These are phyloP conservation scores for Geranium incanum DNA, from an alignment of 441 rosid genomes.

Conservation along the genomic window DNA sequence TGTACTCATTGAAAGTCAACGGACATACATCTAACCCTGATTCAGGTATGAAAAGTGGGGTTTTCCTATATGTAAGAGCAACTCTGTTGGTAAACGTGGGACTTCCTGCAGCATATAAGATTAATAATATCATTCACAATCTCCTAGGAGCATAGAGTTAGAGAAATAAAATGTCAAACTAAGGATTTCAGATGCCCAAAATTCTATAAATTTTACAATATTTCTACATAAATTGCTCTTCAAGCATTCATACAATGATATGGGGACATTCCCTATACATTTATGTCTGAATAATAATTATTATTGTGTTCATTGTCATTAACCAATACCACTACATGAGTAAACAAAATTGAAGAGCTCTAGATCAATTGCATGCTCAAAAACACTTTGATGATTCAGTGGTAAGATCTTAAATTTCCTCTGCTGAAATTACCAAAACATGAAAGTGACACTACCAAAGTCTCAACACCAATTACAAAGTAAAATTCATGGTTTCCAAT, in stretches of 20 bases:
- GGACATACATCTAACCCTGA: slow-evolving; percentile 58
- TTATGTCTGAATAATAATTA: neutral
- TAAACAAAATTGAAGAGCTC: neutral
- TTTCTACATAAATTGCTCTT: neutral
- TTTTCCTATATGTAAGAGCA: slow-evolving; percentile 19
- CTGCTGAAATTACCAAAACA: neutral
- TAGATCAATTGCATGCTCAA: neutral
- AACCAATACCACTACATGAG: neutral
- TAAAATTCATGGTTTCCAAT: neutral
- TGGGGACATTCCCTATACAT: neutral
- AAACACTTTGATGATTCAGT: neutral
- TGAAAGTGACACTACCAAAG: neutral
- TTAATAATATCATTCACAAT: slow-evolving; percentile 12
- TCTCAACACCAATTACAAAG: neutral
- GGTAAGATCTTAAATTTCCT: neutral
- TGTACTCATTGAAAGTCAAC: slow-evolving; percentile 56
- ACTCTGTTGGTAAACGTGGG: slow-evolving; percentile 20
- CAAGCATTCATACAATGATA: neutral
- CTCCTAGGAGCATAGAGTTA: neutral
- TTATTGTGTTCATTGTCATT: neutral
- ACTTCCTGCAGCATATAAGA: slow-evolving; percentile 18
- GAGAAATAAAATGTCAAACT: too few relatives aligned
- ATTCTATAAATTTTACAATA: neutral
- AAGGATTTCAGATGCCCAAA: neutral
- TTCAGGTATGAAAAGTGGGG: slow-evolving; percentile 16